Percentiles rank a stretch among this genome's conserved stretches.
Evolutionary conservation across 2,329 filamentous ascomycete species (phyloP).

Genomic region (Cladosporium sp.): DNA sequence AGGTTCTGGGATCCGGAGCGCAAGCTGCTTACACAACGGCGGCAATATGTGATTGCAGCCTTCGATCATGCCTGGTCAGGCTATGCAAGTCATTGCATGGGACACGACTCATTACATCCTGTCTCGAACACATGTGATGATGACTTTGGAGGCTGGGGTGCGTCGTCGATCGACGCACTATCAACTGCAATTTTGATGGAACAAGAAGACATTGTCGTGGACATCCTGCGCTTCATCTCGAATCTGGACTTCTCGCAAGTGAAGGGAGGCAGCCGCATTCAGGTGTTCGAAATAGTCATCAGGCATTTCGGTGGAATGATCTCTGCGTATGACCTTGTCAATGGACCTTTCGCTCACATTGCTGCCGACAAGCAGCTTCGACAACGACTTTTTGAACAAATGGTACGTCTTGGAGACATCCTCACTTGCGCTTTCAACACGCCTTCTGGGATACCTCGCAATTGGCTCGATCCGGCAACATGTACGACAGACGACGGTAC

Average conservation of each 20-base stretch:
- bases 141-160: constrained; percentile 26
- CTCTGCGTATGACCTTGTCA: constrained; percentile 23
- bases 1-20: background rate
- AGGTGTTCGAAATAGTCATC: constrained; percentile 24
- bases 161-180: constrained; percentile 23
- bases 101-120: constrained; percentile 29
- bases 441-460: constrained; percentile 21
- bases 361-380: constrained; percentile 13
- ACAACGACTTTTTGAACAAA: constrained; percentile 18
- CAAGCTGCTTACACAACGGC: background rate
- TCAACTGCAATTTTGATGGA: constrained; percentile 24
- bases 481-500: constrained; percentile 23
- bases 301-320: constrained; percentile 25
- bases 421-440: constrained; percentile 23
- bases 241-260: constrained; percentile 19
- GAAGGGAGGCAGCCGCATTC: constrained; percentile 16
- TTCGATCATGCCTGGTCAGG: constrained; percentile 34
- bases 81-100: constrained; percentile 31
- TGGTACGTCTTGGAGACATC: constrained; percentile 20
- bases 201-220: constrained; percentile 17
- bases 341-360: constrained; percentile 20
- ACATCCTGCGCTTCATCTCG: constrained; percentile 21
- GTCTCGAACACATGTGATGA: constrained; percentile 26
- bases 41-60: background rate
- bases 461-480: constrained; percentile 22